A percentile compares a stretch with the other conserved stretches of the same genome.
Conservation (phyloP, 1,284 basidiomycete species). For the Papiliotrema fonsecae region DNA sequence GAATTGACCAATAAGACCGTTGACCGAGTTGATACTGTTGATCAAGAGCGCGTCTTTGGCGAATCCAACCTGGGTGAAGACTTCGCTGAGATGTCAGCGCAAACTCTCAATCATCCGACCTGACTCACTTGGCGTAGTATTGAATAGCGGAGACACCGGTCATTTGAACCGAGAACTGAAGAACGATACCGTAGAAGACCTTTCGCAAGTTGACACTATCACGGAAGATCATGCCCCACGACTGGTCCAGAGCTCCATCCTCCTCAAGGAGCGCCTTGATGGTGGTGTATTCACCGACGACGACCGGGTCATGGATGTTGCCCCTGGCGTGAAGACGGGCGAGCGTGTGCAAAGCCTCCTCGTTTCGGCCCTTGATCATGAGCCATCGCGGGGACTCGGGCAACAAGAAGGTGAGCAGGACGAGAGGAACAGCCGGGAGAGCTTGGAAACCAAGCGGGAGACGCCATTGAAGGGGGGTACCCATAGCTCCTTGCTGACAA, state of each 20-base stretch:
- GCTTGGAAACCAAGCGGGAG: conserved; percentile 51
- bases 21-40: conserved; percentile 60
- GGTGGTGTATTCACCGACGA: conserved; percentile 43
- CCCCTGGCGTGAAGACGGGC: conserved; percentile 59
- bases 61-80: conserved; percentile 49
- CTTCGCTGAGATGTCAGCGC: conserved; percentile 11
- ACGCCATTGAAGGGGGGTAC: conserved; percentile 52
- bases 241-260: conserved; percentile 32
- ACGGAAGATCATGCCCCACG: conserved; percentile 51
- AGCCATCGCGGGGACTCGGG: conserved; percentile 61
- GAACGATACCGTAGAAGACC: conserved; percentile 49
- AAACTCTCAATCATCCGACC: conserved; percentile 11
- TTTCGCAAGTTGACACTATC: conserved; percentile 53
- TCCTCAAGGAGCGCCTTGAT: conserved; percentile 43
- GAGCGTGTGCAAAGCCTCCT: conserved; percentile 55
- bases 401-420: conserved; percentile 55
- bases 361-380: conserved; percentile 55
- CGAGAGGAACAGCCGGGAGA: conserved; percentile 55
- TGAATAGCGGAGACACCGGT: conserved; percentile 55
- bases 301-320: conserved; percentile 41
- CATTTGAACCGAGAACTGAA: conserved; percentile 52
- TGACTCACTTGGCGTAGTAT: conserved; percentile 49
- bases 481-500: conserved; percentile 37
- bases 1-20: conserved; percentile 58
- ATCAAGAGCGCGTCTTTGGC: conserved; percentile 54